Conservation (phyloP, 2,329 filamentous ascomycete species). For the Ophiosphaerella narmari region DNA sequence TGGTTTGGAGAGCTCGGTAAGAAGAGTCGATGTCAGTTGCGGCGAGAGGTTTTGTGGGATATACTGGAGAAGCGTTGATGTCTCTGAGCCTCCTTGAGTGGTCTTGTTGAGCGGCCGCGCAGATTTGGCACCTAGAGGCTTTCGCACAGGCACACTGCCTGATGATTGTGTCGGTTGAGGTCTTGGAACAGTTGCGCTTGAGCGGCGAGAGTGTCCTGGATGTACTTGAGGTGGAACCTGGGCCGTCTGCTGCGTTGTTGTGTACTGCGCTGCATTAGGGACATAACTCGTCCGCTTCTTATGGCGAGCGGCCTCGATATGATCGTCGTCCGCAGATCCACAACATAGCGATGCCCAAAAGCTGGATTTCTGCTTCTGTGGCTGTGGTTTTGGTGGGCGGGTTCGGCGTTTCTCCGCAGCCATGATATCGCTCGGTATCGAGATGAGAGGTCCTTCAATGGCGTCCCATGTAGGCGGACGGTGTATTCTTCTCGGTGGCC, state of each 20-base stretch:
- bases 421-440: constrained; percentile 48
- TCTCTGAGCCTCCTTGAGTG: constrained; percentile 31
- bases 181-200: constrained; percentile 3
- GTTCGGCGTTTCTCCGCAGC: constrained; percentile 29
- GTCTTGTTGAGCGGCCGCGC: constrained; percentile 29
- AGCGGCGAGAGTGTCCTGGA: constrained; percentile 5
- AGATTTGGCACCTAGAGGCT: constrained; percentile 32
- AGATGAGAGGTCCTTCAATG: constrained; percentile 53
- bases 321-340: constrained; percentile 42
- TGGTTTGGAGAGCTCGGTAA: constrained; percentile 76
- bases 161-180: constrained; percentile 12
- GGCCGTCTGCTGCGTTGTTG: constrained; percentile 19
- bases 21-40: constrained; percentile 69
- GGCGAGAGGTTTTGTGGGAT: constrained; percentile 72
- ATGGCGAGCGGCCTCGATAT: constrained; percentile 51
- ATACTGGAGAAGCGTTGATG: constrained; percentile 61
- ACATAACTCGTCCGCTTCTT: constrained; percentile 35
- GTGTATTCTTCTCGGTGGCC: constrained; percentile 32
- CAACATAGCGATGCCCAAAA: constrained; percentile 54
- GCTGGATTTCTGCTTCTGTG: constrained; percentile 30
- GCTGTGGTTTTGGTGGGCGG: constrained; percentile 18
- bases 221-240: constrained; percentile 12
- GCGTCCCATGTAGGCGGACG: constrained; percentile 52
- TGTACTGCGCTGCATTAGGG: constrained; percentile 6
- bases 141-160: constrained; percentile 24